phyloP scores from a whole-genome alignment of 2,329 filamentous ascomycete genomes.

The Fusarium clavum region DNA sequence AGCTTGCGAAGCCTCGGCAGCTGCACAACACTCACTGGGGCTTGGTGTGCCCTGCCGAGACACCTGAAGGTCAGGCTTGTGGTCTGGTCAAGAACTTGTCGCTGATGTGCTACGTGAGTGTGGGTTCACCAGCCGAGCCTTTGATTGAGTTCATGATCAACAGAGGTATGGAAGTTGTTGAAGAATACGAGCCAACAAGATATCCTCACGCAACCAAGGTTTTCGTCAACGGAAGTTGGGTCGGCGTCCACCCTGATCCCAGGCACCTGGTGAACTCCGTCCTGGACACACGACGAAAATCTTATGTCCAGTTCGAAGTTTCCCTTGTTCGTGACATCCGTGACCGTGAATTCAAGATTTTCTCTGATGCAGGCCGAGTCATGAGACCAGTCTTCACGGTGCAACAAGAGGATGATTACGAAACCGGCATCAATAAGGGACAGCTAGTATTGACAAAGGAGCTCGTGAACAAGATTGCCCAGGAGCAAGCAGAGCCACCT shows the following conservation, averaged over 20 bases:
- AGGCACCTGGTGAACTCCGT: constrained; percentile 85
- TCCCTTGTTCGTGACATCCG: constrained; percentile 96
- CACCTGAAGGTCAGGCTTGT: constrained; percentile 97
- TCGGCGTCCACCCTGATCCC: constrained; percentile 92
- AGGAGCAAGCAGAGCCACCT: constrained; percentile 75
- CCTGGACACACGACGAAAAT: constrained; percentile 79
- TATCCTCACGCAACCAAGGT: constrained; percentile 96
- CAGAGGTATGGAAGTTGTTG: constrained; percentile 93
- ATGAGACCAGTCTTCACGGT: constrained; percentile 95
- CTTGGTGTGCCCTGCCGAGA: constrained; percentile 97
- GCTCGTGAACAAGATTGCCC: constrained; percentile 79
- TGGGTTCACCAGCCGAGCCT: constrained; percentile 94
- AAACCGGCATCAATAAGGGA: constrained; percentile 69
- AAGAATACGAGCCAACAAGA: constrained; percentile 89
- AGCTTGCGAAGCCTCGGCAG: constrained; percentile 97
- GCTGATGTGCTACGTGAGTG: constrained; percentile 98
- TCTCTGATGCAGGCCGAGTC: constrained; percentile 95
- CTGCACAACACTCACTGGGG: constrained; percentile 96
- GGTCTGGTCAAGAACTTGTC: constrained; percentile 98
- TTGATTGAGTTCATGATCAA: constrained; percentile 86
- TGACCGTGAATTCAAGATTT: constrained; percentile 98
- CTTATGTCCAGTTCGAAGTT: constrained; percentile 89
- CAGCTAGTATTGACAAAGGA: constrained; percentile 85
- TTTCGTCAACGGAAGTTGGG: constrained; percentile 98
- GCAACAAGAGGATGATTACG: constrained; percentile 83